Base-by-base conservation (phyloP, 2,329 filamentous ascomycete species). In the Sporothrix schenckii region DNA sequence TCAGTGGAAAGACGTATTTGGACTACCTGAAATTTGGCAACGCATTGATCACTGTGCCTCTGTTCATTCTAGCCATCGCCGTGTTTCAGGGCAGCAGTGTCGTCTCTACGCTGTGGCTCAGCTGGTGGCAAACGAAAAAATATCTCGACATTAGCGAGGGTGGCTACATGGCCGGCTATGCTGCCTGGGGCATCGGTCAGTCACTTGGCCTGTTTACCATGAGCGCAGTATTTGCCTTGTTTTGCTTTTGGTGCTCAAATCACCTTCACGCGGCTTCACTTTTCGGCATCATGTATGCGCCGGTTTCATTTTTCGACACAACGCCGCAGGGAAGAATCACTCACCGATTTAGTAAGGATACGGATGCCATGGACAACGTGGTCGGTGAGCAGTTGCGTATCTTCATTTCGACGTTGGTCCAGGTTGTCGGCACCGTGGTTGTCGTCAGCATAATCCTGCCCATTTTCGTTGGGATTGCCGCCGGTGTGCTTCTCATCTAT, bases 261-360 rank as follows among this genome's bases (percentile, higher is more conserved):
- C 54, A 87, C 4, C 67, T 78, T 1, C 73, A 74, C 30, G 75
- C 76, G 6, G 74, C 77, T 0, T 56, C 69, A 1, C 49, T 72
- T 0, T 65, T 67, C 13, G 54, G 71, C 6, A 70, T 78, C 84
- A 85, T 86, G 65, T 88, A 93, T 74, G 95, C 95, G 44, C 94
- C 93, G 78, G 97, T 98, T 83, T 93, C 92, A 77, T 99, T 98
- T 82, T 99, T 98, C 77, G 95, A 99, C 77, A 91, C 94, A 0
- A 99, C 95, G 0, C 95, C 95, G 1, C 87, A 98, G 0, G 95
- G 95, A 13, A 94, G 97, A 80, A 85, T 99, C 76, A 97, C 98
- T 89, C 98, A 99, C 80, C 89, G 95, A 27, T 98, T 99, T 81
- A 98, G 94, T 78, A 98, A 98, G 80, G 95, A 99, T 79, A 87